phyloP scores from a whole-genome alignment of 2,329 filamentous ascomycete genomes.

The Alternaria viburni region DNA sequence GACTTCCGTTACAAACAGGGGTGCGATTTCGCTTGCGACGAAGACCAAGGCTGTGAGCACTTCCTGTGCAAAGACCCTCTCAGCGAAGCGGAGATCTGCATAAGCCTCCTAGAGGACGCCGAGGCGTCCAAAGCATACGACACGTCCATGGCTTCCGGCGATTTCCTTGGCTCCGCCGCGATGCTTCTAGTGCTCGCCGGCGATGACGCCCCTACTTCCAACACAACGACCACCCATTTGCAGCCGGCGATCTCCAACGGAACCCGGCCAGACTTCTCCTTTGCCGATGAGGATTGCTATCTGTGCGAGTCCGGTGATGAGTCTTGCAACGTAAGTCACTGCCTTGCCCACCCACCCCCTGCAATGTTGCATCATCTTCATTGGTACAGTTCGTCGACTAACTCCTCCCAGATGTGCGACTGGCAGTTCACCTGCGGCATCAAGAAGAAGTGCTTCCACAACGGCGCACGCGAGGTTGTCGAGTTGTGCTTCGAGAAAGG shows the following conservation, averaged over 20 bases:
- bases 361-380: not conserved
- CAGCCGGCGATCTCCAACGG: not conserved
- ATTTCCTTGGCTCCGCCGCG: not conserved
- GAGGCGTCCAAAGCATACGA: not conserved
- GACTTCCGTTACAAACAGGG: not conserved
- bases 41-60: not conserved
- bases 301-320: not conserved
- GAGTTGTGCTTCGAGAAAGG: conserved; percentile 15
- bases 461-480: conserved; percentile 2
- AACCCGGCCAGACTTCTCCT: not conserved
- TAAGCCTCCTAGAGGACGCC: not conserved
- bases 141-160: not conserved
- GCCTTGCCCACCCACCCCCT: not conserved
- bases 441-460: conserved; percentile 15
- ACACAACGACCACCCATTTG: not conserved
- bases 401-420: conserved; percentile 5
- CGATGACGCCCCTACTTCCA: not conserved
- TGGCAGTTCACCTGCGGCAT: conserved; percentile 15
- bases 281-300: conserved; percentile 4
- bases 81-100: not conserved
- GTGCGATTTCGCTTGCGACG: not conserved
- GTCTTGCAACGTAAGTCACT: conserved; percentile 5
- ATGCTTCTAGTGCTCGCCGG: not conserved
- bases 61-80: not conserved
- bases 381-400: conserved; percentile 4